A percentile compares a stretch with the other conserved stretches of the same genome.
Conservation (phyloP, 192 early-diverging fungal genomes). For the Irineochytrium annulatum region DNA sequence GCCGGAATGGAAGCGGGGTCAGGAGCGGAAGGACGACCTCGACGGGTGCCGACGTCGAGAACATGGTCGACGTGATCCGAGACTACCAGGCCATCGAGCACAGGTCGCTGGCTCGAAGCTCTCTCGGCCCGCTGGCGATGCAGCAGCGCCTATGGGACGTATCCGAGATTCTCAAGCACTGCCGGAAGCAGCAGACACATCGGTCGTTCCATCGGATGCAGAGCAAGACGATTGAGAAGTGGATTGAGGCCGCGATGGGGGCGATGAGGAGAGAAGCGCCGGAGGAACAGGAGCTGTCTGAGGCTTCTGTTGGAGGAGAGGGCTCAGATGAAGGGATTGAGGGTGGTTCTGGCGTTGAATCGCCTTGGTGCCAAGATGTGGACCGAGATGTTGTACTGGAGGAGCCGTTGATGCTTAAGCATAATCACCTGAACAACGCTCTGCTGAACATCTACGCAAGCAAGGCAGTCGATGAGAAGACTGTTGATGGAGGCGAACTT, state of each 20-base stretch:
- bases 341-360: neutral
- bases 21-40: no score
- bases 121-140: neutral
- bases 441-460: conserved; percentile 24
- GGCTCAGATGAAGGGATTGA: neutral
- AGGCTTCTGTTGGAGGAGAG: neutral
- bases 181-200: neutral
- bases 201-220: neutral
- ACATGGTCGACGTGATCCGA: neutral
- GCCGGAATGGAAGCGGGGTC: no score
- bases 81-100: neutral
- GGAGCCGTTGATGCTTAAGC: no score
- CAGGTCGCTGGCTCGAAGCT: neutral
- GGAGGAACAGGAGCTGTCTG: neutral
- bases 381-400: no score
- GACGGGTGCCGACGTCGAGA: neutral
- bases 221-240: neutral
- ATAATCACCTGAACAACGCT: conserved; percentile 38
- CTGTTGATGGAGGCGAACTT: neutral
- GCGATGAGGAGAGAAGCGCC: neutral
- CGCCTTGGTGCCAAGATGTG: no score
- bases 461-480: neutral
- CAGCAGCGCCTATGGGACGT: conserved; percentile 1
- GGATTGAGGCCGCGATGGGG: neutral
- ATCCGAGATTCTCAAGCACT: neutral